Conservation (phyloP, 2,329 filamentous ascomycete species). For the Cercospora sp. region DNA sequence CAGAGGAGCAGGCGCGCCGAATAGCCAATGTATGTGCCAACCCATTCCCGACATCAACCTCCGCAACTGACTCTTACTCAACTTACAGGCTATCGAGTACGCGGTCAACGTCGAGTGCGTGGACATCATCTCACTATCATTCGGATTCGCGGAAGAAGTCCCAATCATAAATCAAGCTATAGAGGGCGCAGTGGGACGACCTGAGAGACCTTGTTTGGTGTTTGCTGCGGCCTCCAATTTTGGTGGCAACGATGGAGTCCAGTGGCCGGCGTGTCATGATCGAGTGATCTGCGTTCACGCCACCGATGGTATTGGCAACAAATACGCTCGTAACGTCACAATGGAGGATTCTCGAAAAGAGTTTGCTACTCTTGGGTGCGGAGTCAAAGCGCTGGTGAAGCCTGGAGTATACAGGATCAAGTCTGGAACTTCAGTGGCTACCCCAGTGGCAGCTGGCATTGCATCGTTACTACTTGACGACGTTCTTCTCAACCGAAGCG, state of each 20-base stretch:
- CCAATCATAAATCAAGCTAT: not conserved
- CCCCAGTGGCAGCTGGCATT: not conserved
- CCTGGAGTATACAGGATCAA: not conserved
- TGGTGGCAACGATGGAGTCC: not conserved
- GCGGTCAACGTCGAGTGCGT: not conserved
- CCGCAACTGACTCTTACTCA: not conserved
- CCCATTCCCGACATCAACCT: not conserved
- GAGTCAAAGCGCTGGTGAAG: not conserved
- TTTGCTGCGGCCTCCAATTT: constrained; percentile 5
- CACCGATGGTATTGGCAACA: not conserved
- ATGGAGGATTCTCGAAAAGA: not conserved
- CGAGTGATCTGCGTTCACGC: not conserved
- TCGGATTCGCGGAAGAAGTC: not conserved
- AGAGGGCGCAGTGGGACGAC: not conserved
- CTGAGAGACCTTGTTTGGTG: not conserved
- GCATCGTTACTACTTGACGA: not conserved
- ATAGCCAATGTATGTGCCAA: not conserved
- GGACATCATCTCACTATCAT: constrained; percentile 4
- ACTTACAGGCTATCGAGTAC: not conserved
- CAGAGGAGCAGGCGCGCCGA: not conserved
- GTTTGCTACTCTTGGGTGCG: not conserved
- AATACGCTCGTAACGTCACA: not conserved
- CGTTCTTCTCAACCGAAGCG: not conserved
- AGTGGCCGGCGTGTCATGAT: not conserved
- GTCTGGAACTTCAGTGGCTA: constrained; percentile 3